These are phyloP conservation scores for Mucor lusitanicus DNA, from an alignment of 371 early-diverging fungal genomes.

Conservation along the genomic window DNA sequence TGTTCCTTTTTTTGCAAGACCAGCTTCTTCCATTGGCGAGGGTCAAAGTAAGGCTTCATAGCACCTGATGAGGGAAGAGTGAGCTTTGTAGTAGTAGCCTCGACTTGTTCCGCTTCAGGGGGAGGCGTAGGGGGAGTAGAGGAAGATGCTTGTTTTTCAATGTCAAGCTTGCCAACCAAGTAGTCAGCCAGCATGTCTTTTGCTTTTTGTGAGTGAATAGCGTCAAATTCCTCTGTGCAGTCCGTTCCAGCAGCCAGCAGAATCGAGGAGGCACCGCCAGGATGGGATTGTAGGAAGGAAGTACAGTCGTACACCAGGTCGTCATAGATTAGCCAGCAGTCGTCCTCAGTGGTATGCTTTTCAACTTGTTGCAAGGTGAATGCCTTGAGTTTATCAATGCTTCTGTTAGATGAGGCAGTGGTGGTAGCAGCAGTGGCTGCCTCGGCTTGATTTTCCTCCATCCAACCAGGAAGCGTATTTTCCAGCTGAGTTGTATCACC, in stretches of 20 bases:
- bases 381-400: slow-evolving; percentile 29
- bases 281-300: slow-evolving; percentile 60
- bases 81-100: slow-evolving; percentile 3
- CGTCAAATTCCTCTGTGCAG: slow-evolving; percentile 85
- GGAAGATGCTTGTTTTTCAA: slow-evolving; percentile 7
- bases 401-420: background rate
- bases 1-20: slow-evolving; percentile 32
- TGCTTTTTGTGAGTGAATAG: slow-evolving; percentile 82
- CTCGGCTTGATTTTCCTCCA: slow-evolving; percentile 23
- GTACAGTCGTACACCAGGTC: slow-evolving; percentile 86
- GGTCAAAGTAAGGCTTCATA: slow-evolving; percentile 28
- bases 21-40: slow-evolving; percentile 44
- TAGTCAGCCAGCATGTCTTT: slow-evolving; percentile 40
- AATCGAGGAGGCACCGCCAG: slow-evolving; percentile 63
- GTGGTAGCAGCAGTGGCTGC: slow-evolving; percentile 32
- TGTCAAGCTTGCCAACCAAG: slow-evolving; percentile 21
- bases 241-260: slow-evolving; percentile 63
- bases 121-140: slow-evolving; percentile 12
- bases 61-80: slow-evolving; percentile 1
- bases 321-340: slow-evolving; percentile 73
- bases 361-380: slow-evolving; percentile 63
- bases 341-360: slow-evolving; percentile 51
- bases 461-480: slow-evolving; percentile 10
- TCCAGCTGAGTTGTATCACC: slow-evolving; percentile 4
- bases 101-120: slow-evolving; percentile 4